Evolutionary conservation across 306 rosid species (phyloP).

Genomic region (Dalbergia cochinchinensis): DNA sequence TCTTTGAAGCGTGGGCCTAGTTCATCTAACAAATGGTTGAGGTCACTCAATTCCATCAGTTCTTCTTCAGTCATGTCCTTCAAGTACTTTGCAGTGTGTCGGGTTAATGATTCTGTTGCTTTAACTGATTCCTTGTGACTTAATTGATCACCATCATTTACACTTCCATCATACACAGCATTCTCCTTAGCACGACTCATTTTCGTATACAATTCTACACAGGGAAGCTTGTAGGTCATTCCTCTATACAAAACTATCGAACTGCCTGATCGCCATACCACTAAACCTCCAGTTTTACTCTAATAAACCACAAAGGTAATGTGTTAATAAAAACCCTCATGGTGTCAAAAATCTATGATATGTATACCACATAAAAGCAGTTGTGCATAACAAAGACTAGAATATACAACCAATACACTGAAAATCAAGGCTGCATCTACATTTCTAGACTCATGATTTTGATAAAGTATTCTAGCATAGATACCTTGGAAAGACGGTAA

Average conservation of each 20-base stretch:
- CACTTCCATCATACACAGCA: conserved; percentile 42
- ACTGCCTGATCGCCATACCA: conserved; percentile 94
- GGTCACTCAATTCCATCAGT: conserved; percentile 65
- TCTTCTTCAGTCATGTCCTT: conserved; percentile 69
- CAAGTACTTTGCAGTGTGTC: conserved; percentile 53
- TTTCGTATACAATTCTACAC: conserved; percentile 61
- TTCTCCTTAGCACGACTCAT: conserved; percentile 42
- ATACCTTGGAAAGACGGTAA: neutral
- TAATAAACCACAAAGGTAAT: conserved; percentile 47
- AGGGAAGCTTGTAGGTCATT: conserved; percentile 77
- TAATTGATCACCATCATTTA: conserved; percentile 29
- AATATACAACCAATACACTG: conserved; percentile 15
- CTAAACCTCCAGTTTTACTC: conserved; percentile 89
- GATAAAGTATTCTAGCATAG: conserved; percentile 26
- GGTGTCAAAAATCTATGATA: conserved; percentile 19
- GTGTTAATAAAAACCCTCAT: conserved; percentile 39
- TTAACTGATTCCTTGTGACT: conserved; percentile 42
- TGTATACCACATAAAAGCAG: neutral
- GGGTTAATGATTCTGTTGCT: conserved; percentile 45
- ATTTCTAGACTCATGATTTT: neutral
- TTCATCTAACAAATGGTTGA: conserved; percentile 79
- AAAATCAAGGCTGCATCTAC: conserved; percentile 33
- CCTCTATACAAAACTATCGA: conserved; percentile 87
- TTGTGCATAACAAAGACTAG: conserved; percentile 11
- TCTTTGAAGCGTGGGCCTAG: conserved; percentile 88